Evolutionary conservation across 73 alveolate species (phyloP), one percentile per base, ranked within the genome.

Genomic region (Blepharisma japonicum): DNA sequence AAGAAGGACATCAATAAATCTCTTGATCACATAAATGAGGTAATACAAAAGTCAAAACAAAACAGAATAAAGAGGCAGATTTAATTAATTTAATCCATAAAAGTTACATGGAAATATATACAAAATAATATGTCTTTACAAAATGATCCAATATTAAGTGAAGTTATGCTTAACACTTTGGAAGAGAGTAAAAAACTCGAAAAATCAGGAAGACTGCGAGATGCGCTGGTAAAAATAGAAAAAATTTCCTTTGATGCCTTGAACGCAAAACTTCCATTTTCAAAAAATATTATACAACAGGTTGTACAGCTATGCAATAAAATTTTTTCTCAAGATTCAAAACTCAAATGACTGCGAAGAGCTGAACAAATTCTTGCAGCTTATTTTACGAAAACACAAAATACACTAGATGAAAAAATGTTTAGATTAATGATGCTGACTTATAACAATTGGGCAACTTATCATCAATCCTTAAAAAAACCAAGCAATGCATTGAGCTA

Each of bases 171-270:
- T 8, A 61, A 61, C 38, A 9, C 18, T 61, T 61, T 61, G 23
- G 23, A 25, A 61, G 74, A 61, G 5, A 61, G 74, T 48, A 61
- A 61, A 61, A 61, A 25, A 61, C 74, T 61, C 11, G 74, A 61
- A 61, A 61, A 61, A 61, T 14, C 38, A 9, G 74, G 46, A 8
- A 61, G 23, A 5, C 74, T 61, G 4, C 0, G n/a, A 5, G 74
- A 61, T 8, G 74, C 74, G 2, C 47, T 61, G 18, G 14, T 39
- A 8, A 39, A 14, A 25, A 8, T 61, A 20, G 74, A 61, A 14
- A 61, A 25, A 61, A 25, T 61, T 14, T 14, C 74, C 14, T 14
- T 14, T 25, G 18, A 14, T 9, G 47, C 14, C 2, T n/a, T 14
- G 18, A 18, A 11, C 11, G 18, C 38, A 25, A 14, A 20, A 20